A percentile compares a stretch with the other conserved stretches of the same genome.
Evolutionary conservation across 2,329 filamentous ascomycete species (phyloP).

Genomic region (Diaporthe sp.): DNA sequence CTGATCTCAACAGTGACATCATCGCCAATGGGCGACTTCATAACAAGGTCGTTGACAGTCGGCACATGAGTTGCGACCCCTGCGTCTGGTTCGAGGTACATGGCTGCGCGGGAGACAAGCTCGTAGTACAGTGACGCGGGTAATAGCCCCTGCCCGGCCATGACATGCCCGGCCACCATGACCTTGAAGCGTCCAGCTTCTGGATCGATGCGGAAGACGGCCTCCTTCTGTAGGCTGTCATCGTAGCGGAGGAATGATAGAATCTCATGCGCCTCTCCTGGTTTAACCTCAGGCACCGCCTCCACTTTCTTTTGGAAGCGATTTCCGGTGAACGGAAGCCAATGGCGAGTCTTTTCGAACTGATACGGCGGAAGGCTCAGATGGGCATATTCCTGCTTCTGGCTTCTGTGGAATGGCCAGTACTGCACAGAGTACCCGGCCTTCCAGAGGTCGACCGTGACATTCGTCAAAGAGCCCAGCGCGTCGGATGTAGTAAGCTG

Average conservation of each 20-base stretch:
- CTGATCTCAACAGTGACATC: not conserved
- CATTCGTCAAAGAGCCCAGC: not conserved
- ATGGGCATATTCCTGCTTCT: not conserved
- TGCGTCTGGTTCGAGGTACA: not conserved
- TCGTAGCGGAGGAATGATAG: too few species aligned
- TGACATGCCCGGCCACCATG: not conserved
- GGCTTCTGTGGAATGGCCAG: not conserved
- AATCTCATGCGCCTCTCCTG: too few species aligned
- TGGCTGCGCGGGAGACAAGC: not conserved
- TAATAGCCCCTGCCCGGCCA: not conserved
- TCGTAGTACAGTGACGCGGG: not conserved
- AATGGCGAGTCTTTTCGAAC: not conserved
- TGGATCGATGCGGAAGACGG: not conserved
- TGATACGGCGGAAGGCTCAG: not conserved
- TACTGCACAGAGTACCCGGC: not conserved
- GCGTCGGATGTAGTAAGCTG: not conserved
- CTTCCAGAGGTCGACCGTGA: not conserved
- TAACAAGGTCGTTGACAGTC: not conserved
- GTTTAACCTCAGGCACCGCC: too few species aligned
- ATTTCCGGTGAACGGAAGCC: not conserved
- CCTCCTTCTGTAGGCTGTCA: not conserved
- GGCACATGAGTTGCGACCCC: not conserved
- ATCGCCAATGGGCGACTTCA: not conserved
- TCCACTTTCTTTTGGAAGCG: too few species aligned
- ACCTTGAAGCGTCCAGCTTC: not conserved